These are phyloP conservation scores for Diaporthe humulicola DNA, from an alignment of 2,329 filamentous ascomycete species.

Conservation along the genomic window DNA sequence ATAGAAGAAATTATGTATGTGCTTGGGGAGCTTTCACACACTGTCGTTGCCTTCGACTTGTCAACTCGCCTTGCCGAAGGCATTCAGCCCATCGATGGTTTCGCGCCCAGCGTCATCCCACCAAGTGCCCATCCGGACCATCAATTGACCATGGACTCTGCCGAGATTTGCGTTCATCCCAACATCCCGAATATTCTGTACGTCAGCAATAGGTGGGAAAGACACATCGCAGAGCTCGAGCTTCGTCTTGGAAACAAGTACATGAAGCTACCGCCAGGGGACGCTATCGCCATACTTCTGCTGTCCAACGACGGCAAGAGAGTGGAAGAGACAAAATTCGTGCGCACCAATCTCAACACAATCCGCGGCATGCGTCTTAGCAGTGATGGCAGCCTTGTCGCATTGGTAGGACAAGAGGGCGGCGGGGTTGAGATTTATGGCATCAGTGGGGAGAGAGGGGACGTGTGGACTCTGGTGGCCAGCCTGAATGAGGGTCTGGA, in stretches of 20 bases:
- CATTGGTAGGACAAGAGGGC: background rate
- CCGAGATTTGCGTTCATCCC: slow-evolving; percentile 11
- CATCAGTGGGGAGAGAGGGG: background rate
- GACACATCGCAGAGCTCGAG: slow-evolving; percentile 1
- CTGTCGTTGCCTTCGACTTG: background rate
- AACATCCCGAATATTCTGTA: background rate
- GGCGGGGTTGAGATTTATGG: background rate
- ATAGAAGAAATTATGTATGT: background rate
- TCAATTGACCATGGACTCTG: slow-evolving; percentile 7
- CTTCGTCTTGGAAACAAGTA: background rate
- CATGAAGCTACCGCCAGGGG: background rate
- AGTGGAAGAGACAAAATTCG: background rate
- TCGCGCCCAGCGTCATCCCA: background rate
- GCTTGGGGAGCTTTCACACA: background rate
- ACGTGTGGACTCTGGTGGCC: background rate
- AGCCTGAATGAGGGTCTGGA: background rate
- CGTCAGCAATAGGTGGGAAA: slow-evolving; percentile 7
- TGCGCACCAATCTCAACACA: background rate
- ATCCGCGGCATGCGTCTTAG: background rate
- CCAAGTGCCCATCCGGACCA: background rate
- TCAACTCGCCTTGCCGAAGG: background rate
- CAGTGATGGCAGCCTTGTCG: background rate
- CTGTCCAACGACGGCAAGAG: background rate
- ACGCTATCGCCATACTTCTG: slow-evolving; percentile 5
- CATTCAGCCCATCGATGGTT: background rate